Evolutionary conservation across 2,329 filamentous ascomycete species (phyloP).

Genomic region (Fusarium subtropicale): DNA sequence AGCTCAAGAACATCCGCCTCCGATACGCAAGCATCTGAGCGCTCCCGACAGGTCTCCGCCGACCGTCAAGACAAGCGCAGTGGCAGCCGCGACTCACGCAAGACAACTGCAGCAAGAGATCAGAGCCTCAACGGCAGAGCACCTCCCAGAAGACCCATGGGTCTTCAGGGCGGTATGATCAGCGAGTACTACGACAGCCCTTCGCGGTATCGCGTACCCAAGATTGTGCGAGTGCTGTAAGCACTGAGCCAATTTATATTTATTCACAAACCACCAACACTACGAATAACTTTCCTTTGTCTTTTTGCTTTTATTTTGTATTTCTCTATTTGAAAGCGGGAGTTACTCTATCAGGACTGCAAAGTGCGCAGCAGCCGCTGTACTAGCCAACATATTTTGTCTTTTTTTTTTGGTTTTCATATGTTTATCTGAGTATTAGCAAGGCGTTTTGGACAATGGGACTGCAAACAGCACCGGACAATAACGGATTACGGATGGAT

Average conservation of each 20-base stretch:
- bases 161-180: conserved; percentile 37
- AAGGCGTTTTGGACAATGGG: conserved; percentile 36
- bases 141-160: conserved; percentile 22
- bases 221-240: conserved; percentile 39
- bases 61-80: conserved; percentile 33
- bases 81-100: conserved; percentile 30
- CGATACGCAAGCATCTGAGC: conserved; percentile 29
- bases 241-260: background rate
- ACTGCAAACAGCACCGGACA: conserved; percentile 18
- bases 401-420: background rate
- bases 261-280: background rate
- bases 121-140: conserved; percentile 23
- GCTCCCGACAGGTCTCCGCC: conserved; percentile 34
- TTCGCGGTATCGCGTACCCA: conserved; percentile 39
- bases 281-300: conserved; percentile 22
- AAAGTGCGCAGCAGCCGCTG: conserved; percentile 22
- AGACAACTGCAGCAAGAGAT: conserved; percentile 18
- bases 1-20: conserved; percentile 35
- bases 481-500: conserved; percentile 36
- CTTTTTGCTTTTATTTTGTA: background rate
- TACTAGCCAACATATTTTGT: conserved; percentile 20
- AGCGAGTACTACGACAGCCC: conserved; percentile 43
- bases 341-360: conserved; percentile 14
- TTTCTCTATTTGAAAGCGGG: conserved; percentile 12
- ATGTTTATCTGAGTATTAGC: conserved; percentile 28